A percentile compares a stretch with the other conserved stretches of the same genome.
Evolutionary conservation across 2,329 filamentous ascomycete species (phyloP).

Genomic region (Cladosporium sp.): DNA sequence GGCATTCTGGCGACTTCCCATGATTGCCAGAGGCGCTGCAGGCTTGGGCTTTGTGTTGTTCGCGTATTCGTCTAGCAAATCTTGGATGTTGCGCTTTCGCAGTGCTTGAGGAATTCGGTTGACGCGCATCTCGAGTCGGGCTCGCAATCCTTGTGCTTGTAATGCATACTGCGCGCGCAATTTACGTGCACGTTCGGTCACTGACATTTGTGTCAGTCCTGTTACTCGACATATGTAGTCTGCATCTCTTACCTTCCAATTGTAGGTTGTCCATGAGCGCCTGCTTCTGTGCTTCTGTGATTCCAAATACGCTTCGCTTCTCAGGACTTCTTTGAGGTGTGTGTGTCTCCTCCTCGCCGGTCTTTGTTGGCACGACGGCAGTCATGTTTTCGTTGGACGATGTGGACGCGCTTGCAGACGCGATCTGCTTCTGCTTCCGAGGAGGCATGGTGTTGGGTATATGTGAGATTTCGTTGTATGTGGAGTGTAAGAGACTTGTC

Average conservation of each 20-base stretch:
- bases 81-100: constrained; percentile 78
- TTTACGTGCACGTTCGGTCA: constrained; percentile 84
- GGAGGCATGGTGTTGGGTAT: constrained; percentile 2
- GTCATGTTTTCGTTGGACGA: constrained; percentile 23
- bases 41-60: constrained; percentile 31
- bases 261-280: constrained; percentile 86
- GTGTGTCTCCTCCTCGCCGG: constrained; percentile 24
- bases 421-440: constrained; percentile 17
- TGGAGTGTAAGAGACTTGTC: background rate
- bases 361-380: constrained; percentile 16
- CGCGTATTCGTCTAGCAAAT: constrained; percentile 64
- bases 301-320: constrained; percentile 26
- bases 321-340: constrained; percentile 25
- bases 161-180: constrained; percentile 85
- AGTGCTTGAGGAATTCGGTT: constrained; percentile 84
- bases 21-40: constrained; percentile 22
- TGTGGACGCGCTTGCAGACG: constrained; percentile 18
- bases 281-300: constrained; percentile 69
- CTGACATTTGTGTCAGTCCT: constrained; percentile 49
- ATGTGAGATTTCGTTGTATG: background rate
- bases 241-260: constrained; percentile 80
- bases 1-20: background rate
- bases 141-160: constrained; percentile 80
- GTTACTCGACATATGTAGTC: too few species aligned
- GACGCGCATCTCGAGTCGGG: constrained; percentile 87